phyloP scores from a whole-genome alignment of 331 rosid genomes.

The Erythrophleum ivorense region DNA sequence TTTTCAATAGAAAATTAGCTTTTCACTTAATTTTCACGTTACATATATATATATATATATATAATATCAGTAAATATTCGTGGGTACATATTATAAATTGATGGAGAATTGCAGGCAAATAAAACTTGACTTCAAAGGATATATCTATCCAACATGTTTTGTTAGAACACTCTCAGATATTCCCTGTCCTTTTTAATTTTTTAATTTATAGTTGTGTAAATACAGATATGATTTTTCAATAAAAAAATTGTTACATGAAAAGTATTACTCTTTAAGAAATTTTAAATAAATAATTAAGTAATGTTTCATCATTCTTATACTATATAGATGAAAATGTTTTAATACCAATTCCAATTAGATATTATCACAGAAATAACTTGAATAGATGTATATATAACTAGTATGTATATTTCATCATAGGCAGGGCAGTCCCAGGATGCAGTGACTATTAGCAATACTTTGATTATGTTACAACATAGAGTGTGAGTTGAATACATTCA shows the following conservation, averaged over 20 bases:
- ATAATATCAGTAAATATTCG: too few species aligned
- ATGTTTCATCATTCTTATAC: too few species aligned
- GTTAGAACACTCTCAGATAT: background rate
- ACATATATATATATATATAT: too few species aligned
- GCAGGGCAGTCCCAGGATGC: background rate
- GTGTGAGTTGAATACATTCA: background rate
- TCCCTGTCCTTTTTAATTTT: background rate
- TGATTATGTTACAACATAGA: background rate
- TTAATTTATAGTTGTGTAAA: background rate
- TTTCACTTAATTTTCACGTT: too few species aligned
- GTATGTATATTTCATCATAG: background rate
- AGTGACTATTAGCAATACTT: too few species aligned
- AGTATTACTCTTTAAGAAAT: background rate
- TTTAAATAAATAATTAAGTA: background rate
- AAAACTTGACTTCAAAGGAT: constrained; percentile 21
- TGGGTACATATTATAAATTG: too few species aligned
- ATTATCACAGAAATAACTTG: background rate
- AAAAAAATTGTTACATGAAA: background rate
- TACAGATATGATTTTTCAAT: background rate
- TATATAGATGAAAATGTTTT: background rate
- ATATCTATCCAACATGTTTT: background rate
- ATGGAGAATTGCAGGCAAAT: too few species aligned
- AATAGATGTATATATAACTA: background rate
- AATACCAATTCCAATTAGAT: too few species aligned
- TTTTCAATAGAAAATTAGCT: too few species aligned